Percentiles rank a stretch among this genome's conserved stretches.
Conservation (phyloP, 768 basidiomycete species). For the Chalciporus pseudorubinellus region DNA sequence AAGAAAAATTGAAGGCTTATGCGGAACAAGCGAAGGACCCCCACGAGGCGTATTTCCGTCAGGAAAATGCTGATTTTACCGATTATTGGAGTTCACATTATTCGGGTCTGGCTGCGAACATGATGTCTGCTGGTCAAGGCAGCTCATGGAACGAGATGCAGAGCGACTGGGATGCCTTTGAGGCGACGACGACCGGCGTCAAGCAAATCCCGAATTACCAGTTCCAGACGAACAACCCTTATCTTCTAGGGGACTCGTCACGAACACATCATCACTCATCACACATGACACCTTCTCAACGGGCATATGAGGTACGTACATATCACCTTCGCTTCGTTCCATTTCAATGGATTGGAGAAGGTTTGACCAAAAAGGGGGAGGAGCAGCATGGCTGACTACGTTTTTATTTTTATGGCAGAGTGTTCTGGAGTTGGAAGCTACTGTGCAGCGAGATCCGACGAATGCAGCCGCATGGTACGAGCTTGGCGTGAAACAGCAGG, state of each 20-base stretch:
- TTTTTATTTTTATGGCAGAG: constrained; percentile 47
- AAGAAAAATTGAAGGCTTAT: constrained; percentile 17
- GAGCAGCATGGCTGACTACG: constrained; percentile 13
- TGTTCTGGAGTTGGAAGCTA: constrained; percentile 86
- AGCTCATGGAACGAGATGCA: constrained; percentile 68
- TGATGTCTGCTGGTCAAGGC: constrained; percentile 19
- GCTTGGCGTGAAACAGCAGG: constrained; percentile 95
- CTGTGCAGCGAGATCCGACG: constrained; percentile 72
- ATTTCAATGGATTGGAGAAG: constrained; percentile 11
- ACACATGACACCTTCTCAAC: constrained; percentile 30
- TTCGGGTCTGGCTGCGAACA: constrained; percentile 20
- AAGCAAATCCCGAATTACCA: constrained; percentile 55
- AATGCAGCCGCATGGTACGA: constrained; percentile 82
- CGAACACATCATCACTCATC: constrained; percentile 46
- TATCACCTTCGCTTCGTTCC: background rate
- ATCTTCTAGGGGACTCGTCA: constrained; percentile 58
- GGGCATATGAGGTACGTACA: constrained; percentile 41
- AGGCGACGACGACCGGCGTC: constrained; percentile 68
- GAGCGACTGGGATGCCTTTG: constrained; percentile 77
- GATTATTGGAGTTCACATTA: constrained; percentile 54
- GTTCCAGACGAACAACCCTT: constrained; percentile 80
- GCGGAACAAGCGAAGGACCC: constrained; percentile 35
- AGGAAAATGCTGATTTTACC: constrained; percentile 67
- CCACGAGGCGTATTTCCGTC: constrained; percentile 67
- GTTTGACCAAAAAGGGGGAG: constrained; percentile 1